A percentile compares a stretch with the other conserved stretches of the same genome.
These are phyloP conservation scores for Anthracocystis setariae DNA, from an alignment of 1,284 basidiomycete genomes.

Conservation along the genomic window DNA sequence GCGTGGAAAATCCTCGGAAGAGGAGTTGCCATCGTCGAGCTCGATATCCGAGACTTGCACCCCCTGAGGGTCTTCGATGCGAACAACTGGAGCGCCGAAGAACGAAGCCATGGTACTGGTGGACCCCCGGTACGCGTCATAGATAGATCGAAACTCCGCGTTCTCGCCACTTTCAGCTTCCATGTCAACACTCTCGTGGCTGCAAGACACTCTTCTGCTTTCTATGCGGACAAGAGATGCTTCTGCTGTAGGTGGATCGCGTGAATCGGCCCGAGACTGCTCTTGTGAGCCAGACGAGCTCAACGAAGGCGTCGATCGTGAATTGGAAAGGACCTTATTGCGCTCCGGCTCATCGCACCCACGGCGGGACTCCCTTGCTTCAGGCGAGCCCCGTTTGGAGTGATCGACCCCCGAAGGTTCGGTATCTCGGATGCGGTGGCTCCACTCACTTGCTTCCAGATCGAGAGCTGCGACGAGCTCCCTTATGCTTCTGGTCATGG, in stretches of 20 bases:
- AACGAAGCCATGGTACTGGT: conserved; percentile 23
- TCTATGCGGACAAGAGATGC: conserved; percentile 16
- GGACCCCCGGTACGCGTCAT: conserved; percentile 28
- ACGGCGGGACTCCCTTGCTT: conserved; percentile 3
- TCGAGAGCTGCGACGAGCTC: conserved; percentile 45
- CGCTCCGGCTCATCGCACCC: neutral
- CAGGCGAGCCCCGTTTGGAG: neutral
- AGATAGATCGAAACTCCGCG: conserved; percentile 30
- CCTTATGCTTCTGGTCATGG: conserved; percentile 38
- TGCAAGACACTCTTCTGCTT: conserved; percentile 4
- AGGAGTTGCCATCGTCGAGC: conserved; percentile 12
- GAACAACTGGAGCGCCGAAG: conserved; percentile 29
- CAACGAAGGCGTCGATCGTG: conserved; percentile 26
- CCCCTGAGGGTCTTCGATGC: conserved; percentile 39
- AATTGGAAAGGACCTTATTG: neutral
- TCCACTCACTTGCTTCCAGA: conserved; percentile 26
- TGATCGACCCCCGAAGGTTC: conserved; percentile 1
- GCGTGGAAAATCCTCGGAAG: conserved; percentile 23
- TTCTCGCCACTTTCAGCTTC: conserved; percentile 2
- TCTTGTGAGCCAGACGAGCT: conserved; percentile 32
- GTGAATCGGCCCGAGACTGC: conserved; percentile 16
- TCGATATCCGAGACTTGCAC: conserved; percentile 30
- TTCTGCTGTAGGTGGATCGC: conserved; percentile 18
- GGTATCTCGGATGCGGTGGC: conserved; percentile 6
- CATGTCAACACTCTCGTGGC: neutral